A percentile compares a stretch with the other conserved stretches of the same genome.
Conservation (phyloP, 768 basidiomycete species). For the Harrya chromipes region DNA sequence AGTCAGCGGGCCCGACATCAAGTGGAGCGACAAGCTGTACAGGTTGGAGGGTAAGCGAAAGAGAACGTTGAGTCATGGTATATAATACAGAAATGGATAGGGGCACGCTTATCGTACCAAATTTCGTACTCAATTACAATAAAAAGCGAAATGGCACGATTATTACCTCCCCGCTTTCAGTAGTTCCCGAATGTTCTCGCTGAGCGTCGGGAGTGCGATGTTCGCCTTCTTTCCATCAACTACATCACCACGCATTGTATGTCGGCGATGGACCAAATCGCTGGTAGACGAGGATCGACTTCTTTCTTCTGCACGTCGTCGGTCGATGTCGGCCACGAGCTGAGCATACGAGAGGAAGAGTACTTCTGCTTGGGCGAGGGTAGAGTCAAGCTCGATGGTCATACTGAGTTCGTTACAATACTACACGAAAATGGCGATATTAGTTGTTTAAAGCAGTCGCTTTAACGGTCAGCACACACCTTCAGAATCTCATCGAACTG, state of each 20-base stretch:
- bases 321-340: constrained; percentile 86
- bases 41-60: constrained; percentile 1
- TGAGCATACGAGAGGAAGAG: constrained; percentile 90
- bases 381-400: constrained; percentile 95
- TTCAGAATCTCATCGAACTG: constrained; percentile 59
- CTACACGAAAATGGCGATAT: constrained; percentile 32
- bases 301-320: constrained; percentile 60
- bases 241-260: constrained; percentile 3
- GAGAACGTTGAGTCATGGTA: constrained; percentile 6
- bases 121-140: not conserved
- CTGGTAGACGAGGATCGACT: constrained; percentile 15
- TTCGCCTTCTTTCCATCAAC: constrained; percentile 24
- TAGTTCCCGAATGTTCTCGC: constrained; percentile 61
- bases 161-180: constrained; percentile 44
- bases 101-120: not conserved
- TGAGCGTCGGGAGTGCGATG: constrained; percentile 47
- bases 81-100: constrained; percentile 15
- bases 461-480: constrained; percentile 12
- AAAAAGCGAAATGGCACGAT: not conserved
- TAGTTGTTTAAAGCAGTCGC: not conserved
- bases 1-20: constrained; percentile 41
- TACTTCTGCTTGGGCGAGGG: constrained; percentile 95
- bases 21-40: not conserved
- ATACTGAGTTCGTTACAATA: constrained; percentile 95
- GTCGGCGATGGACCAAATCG: constrained; percentile 36